Conservation (phyloP, 148 eudicot species). For the Rhododendron henanense region DNA sequence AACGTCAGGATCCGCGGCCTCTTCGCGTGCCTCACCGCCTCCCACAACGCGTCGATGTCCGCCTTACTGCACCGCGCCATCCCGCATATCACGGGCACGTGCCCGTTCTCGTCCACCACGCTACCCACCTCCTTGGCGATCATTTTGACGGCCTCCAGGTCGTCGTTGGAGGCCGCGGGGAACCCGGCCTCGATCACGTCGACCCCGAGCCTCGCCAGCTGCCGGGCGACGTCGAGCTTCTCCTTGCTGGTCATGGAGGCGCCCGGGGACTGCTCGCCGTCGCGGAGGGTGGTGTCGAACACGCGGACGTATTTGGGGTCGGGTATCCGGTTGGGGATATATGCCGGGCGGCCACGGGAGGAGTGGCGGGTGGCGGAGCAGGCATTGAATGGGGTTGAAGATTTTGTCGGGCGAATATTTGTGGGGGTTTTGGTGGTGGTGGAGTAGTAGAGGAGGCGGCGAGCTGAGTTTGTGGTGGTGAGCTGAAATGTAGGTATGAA, state of each 20-base stretch:
- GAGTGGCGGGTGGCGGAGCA: constrained; percentile 12
- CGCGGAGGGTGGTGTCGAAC: constrained; percentile 90
- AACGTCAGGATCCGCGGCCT: constrained; percentile 74
- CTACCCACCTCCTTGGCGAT: constrained; percentile 74
- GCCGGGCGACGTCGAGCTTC: constrained; percentile 79
- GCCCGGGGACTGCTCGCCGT: constrained; percentile 96
- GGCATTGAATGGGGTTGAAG: constrained; percentile 9
- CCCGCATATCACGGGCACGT: constrained; percentile 89
- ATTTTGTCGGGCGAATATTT: neutral
- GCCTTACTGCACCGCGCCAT: constrained; percentile 75
- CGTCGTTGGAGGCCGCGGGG: constrained; percentile 79
- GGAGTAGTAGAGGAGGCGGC: neutral
- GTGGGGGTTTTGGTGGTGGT: neutral
- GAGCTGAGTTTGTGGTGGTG: constrained; percentile 9
- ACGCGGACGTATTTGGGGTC: constrained; percentile 72
- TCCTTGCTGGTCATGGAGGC: constrained; percentile 85
- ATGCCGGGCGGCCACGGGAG: constrained; percentile 35
- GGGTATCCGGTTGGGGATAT: constrained; percentile 59
- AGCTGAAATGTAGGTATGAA: neutral
- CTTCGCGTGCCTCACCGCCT: constrained; percentile 72
- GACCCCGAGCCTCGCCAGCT: constrained; percentile 68
- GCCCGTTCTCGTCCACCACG: constrained; percentile 35
- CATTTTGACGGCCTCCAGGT: constrained; percentile 67
- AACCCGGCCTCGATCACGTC: constrained; percentile 93
- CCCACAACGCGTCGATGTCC: constrained; percentile 90